phyloP scores from a whole-genome alignment of 2,329 filamentous ascomycete genomes.

The Gyromitra esculenta region DNA sequence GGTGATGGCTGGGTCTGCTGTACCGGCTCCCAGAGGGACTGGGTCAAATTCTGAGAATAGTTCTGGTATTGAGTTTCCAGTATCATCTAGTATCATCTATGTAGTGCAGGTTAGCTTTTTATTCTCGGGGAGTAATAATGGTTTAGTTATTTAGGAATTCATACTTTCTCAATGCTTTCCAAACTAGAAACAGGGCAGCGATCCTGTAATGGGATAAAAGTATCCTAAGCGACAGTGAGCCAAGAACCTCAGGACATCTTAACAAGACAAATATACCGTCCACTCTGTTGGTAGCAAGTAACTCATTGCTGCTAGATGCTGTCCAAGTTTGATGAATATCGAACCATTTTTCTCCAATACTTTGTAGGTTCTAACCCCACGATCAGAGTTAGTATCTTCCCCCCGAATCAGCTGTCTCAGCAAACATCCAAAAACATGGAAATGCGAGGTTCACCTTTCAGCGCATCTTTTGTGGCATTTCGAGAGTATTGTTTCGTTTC shows the following conservation, averaged over 20 bases:
- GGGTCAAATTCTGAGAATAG: conserved; percentile 86
- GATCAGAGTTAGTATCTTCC: conserved; percentile 25
- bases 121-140: not conserved
- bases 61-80: conserved; percentile 78
- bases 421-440: conserved; percentile 12
- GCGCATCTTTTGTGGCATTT: conserved; percentile 94
- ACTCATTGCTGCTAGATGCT: conserved; percentile 73
- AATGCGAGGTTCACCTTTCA: conserved; percentile 62
- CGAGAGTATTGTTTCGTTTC: conserved; percentile 74
- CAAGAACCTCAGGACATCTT: not conserved
- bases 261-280: conserved; percentile 50
- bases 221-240: conserved; percentile 61
- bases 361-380: conserved; percentile 71
- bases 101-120: conserved; percentile 13
- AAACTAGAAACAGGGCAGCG: conserved; percentile 92
- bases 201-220: conserved; percentile 95
- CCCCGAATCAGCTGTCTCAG: not conserved
- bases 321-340: conserved; percentile 97
- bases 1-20: conserved; percentile 30
- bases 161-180: conserved; percentile 75
- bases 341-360: conserved; percentile 96
- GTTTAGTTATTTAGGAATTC: conserved; percentile 2
- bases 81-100: conserved; percentile 83
- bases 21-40: conserved; percentile 79
- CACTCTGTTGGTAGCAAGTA: conserved; percentile 58